Percentiles rank a stretch among this genome's conserved stretches.
These are phyloP conservation scores for Cicer chorassanicum DNA, from an alignment of 306 rosid genomes.

Conservation along the genomic window DNA sequence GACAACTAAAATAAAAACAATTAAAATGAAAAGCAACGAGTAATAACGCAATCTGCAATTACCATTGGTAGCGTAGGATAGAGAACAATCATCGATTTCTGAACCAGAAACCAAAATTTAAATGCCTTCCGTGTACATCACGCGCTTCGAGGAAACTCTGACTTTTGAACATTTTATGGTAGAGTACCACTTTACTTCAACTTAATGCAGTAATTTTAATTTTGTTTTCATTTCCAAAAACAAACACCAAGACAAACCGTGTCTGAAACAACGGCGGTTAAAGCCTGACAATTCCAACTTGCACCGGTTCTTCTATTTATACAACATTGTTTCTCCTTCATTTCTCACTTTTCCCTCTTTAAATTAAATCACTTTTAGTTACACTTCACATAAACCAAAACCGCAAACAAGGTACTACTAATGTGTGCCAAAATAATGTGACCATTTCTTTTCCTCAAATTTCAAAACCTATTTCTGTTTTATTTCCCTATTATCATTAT, in stretches of 20 bases:
- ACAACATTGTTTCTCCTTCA: background rate
- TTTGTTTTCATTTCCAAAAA: slow-evolving; percentile 37
- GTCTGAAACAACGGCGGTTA: slow-evolving; percentile 49
- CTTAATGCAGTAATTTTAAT: slow-evolving; percentile 22
- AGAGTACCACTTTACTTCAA: slow-evolving; percentile 17
- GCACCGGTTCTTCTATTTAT: slow-evolving; percentile 43
- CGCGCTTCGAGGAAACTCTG: slow-evolving; percentile 48
- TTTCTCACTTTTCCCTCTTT: slow-evolving; percentile 32
- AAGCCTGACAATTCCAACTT: slow-evolving; percentile 42
- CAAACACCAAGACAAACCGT: slow-evolving; percentile 12
- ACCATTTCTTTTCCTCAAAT: background rate
- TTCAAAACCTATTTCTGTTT: background rate
- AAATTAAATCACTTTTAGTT: slow-evolving; percentile 3
- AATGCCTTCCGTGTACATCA: slow-evolving; percentile 35
- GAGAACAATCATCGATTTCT: slow-evolving; percentile 2
- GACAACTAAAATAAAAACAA: too few relatives aligned
- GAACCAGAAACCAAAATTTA: slow-evolving; percentile 8
- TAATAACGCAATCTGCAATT: slow-evolving; percentile 5
- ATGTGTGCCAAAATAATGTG: background rate
- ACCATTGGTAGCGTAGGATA: background rate
- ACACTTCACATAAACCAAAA: background rate
- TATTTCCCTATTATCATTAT: background rate
- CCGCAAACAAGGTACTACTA: slow-evolving; percentile 22
- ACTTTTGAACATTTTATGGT: slow-evolving; percentile 39
- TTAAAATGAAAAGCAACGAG: too few relatives aligned